Evolutionary conservation across 371 early-diverging fungal species (phyloP), one percentile per base, ranked within the genome.

Genomic region (Mucor sp.): DNA sequence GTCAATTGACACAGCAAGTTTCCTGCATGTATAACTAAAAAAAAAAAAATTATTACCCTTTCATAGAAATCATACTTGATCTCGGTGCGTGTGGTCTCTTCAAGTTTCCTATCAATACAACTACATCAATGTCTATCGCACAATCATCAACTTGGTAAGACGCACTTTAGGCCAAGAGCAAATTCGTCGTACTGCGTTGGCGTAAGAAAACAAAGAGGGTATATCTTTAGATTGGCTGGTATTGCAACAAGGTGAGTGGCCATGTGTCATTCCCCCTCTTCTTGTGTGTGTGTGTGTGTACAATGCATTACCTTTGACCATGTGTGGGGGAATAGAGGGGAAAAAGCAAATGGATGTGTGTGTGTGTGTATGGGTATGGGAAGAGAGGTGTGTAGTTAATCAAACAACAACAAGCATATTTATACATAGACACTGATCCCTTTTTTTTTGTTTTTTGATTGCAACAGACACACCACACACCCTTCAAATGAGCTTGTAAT

Each of bases 11-110:
- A 48, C 12, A 7, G 27, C 9, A 3, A 35, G 37, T 30, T n/a
- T 27, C 43, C 37, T 25, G 41, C 25, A 41, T 37, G 2, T n/a
- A 25, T 3, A 33, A 33, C 5, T 4, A 30, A 30, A 30, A 30
- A 30, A 43, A 41, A 60, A n/a, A 28, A 14, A 14, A 14, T 43
- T 14, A 37, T 60, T 75, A 78, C 78, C 64, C 68, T 69, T 8
- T 66, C 63, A 9, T 62, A 17, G 25, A 62, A 69, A 12, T 73
- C 43, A 17, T 58, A 73, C 3, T 23, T 19, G 14, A 72, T 65
- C 17, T n/a, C n/a, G 0, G 68, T 65, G 7, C 50, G 37, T 11
- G 68, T 72, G 19, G 32, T 37, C 6, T 39, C 21, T 21, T 65
- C 65, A 7, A 63, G 48, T 19, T 63, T 14, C 9, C 63, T 63